Conservation (phyloP, 108 stramenopile genomes). For the Fragilaria crotonensis region DNA sequence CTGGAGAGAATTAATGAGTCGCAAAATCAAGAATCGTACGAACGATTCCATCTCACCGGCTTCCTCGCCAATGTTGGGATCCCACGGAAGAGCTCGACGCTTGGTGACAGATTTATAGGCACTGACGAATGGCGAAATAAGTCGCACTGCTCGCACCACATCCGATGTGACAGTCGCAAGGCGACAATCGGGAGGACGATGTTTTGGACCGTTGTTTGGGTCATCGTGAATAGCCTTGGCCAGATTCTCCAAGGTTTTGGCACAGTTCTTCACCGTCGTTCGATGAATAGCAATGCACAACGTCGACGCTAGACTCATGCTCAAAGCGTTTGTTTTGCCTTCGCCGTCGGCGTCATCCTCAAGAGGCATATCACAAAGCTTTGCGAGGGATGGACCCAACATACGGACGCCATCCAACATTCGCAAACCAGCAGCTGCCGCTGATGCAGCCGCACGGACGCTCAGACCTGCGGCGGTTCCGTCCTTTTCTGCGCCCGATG, state of each 20-base stretch:
- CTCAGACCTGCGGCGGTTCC: constrained; percentile 19
- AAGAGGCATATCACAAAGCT: constrained; percentile 65
- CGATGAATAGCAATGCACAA: constrained; percentile 83
- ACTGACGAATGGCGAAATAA: constrained; percentile 73
- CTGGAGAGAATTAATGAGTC: constrained; percentile 57
- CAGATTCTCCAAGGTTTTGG: constrained; percentile 75
- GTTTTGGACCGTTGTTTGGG: constrained; percentile 54
- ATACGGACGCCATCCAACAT: constrained; percentile 85
- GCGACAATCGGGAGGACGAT: constrained; percentile 68
- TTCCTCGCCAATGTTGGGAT: constrained; percentile 79
- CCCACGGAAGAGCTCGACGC: constrained; percentile 65
- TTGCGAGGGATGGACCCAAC: constrained; percentile 82
- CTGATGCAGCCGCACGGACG: constrained; percentile 56
- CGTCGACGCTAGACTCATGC: constrained; percentile 56
- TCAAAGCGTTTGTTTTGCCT: constrained; percentile 25
- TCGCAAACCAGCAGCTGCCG: constrained; percentile 74
- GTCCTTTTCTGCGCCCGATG: constrained; percentile 19
- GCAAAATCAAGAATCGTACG: constrained; percentile 71
- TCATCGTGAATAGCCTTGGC: constrained; percentile 80
- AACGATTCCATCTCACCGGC: constrained; percentile 78
- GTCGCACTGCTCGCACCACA: constrained; percentile 70
- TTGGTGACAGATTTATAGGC: constrained; percentile 82
- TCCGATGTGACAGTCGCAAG: constrained; percentile 65
- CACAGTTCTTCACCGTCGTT: constrained; percentile 79
- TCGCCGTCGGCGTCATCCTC: constrained; percentile 16